Evolutionary conservation across 208 protist genomes (phyloP).

Genomic region (Wallacemonas rigidus): DNA sequence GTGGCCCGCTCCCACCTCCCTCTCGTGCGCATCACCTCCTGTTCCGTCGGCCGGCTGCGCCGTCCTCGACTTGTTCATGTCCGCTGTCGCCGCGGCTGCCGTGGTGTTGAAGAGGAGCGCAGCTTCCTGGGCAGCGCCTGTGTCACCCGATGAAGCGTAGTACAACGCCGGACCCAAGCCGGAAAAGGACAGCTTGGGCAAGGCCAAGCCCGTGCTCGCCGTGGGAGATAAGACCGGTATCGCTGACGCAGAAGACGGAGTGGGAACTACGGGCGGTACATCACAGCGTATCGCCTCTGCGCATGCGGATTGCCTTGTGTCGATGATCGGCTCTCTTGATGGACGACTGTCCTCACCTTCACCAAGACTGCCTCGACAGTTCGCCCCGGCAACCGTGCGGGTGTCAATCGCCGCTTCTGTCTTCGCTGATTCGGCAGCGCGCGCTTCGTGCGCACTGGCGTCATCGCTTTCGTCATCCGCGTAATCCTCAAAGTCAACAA

Average conservation of each 20-base stretch:
- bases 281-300: too few species aligned
- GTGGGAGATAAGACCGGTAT: neutral
- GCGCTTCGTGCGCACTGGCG: neutral
- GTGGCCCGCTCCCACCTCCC: too few species aligned
- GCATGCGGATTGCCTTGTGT: too few species aligned
- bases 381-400: too few species aligned
- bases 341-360: too few species aligned
- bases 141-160: conserved; percentile 22
- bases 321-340: too few species aligned
- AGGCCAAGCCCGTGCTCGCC: neutral
- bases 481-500: conserved; percentile 37
- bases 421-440: conserved; percentile 1
- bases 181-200: conserved; percentile 19
- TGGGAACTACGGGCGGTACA: too few species aligned
- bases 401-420: neutral
- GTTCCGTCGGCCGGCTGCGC: too few species aligned
- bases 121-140: conserved; percentile 15
- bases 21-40: too few species aligned
- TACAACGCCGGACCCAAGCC: conserved; percentile 13
- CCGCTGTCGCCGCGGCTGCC: neutral
- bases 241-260: too few species aligned
- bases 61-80: too few species aligned
- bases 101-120: conserved; percentile 10
- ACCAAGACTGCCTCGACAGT: too few species aligned
- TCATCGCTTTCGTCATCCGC: conserved; percentile 6